Evolutionary conservation across 345 rosid genomes (phyloP).

Genomic region (Hirschfeldia incana): DNA sequence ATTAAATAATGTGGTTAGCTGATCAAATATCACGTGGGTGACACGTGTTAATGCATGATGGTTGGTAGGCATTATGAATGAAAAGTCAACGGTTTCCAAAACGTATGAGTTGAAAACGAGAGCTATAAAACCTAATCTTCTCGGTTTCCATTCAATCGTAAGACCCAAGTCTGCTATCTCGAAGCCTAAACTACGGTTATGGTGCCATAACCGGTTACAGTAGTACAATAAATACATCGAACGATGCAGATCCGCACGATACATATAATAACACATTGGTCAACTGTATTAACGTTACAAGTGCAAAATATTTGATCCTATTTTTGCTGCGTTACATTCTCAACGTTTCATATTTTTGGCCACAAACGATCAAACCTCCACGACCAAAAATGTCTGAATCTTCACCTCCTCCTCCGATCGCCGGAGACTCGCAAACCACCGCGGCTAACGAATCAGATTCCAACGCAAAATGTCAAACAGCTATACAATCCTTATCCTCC

Average conservation of each 20-base stretch:
- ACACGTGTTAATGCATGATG: not conserved
- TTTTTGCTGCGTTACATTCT: constrained; percentile 20
- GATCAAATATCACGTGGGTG: not conserved
- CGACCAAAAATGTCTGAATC: constrained; percentile 31
- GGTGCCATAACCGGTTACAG: not conserved
- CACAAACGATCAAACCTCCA: constrained; percentile 6
- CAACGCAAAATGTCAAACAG: constrained; percentile 36
- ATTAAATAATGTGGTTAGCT: not conserved
- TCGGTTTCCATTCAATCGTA: constrained; percentile 9
- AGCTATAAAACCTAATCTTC: not conserved
- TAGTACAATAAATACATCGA: not conserved
- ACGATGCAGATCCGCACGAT: not conserved
- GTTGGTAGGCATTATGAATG: not conserved
- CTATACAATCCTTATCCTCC: constrained; percentile 51
- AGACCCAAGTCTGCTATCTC: constrained; percentile 13
- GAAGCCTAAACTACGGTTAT: not conserved
- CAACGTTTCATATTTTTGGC: not conserved
- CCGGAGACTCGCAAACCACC: constrained; percentile 6
- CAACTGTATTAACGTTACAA: not conserved
- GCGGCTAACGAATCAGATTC: constrained; percentile 18
- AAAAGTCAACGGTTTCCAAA: not conserved
- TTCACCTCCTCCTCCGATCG: constrained; percentile 13
- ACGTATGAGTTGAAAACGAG: not conserved
- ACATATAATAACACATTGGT: not conserved
- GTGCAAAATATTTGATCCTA: constrained; percentile 3